These are phyloP conservation scores for Akanthomyces lecanii DNA, from an alignment of 2,329 filamentous ascomycete genomes.

Conservation along the genomic window DNA sequence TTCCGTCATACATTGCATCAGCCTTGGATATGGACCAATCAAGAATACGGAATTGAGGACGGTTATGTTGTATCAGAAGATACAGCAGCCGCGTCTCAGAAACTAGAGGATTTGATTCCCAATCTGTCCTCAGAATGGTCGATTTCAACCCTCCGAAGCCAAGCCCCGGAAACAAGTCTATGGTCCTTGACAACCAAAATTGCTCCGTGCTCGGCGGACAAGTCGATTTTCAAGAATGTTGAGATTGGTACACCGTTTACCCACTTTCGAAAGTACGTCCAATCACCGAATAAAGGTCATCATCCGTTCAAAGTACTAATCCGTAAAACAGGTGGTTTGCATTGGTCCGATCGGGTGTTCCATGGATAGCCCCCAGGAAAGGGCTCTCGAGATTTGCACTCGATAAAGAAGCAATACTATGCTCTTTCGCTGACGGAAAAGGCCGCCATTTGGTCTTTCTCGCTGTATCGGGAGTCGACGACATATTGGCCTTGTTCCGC, in stretches of 20 bases:
- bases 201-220: constrained; percentile 50
- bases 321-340: constrained; percentile 64
- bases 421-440: constrained; percentile 68
- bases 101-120: constrained; percentile 53
- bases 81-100: constrained; percentile 29
- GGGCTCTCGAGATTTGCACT: constrained; percentile 63
- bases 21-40: constrained; percentile 67
- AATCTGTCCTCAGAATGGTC: constrained; percentile 53
- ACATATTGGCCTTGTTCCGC: constrained; percentile 66
- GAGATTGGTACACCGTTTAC: constrained; percentile 61
- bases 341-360: constrained; percentile 70
- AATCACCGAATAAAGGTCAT: background rate
- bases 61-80: constrained; percentile 53
- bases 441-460: constrained; percentile 75
- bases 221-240: constrained; percentile 54
- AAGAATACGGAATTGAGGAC: constrained; percentile 59
- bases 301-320: background rate
- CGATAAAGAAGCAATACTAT: constrained; percentile 73
- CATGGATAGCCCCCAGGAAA: constrained; percentile 88
- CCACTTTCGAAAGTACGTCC: constrained; percentile 44
- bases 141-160: constrained; percentile 53
- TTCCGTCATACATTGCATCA: constrained; percentile 52
- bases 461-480: constrained; percentile 68
- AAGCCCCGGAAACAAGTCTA: constrained; percentile 63
- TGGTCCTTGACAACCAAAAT: constrained; percentile 63